These are phyloP conservation scores for Mollisia scopiformis DNA, from an alignment of 2,329 filamentous ascomycete species.

Conservation along the genomic window DNA sequence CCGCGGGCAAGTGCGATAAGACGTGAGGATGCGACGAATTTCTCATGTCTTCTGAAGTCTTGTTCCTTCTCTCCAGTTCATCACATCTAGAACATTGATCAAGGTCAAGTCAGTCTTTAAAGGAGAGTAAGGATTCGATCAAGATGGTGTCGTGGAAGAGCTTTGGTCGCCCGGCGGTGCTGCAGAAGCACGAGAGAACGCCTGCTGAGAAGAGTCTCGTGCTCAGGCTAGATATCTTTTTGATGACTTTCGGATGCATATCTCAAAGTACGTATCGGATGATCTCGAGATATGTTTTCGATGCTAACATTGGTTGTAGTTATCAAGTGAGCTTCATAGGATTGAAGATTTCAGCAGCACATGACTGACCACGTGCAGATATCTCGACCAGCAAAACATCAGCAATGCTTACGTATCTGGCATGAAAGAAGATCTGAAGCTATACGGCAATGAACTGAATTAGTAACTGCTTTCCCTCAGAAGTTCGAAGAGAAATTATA, in stretches of 20 bases:
- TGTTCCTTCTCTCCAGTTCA: background rate
- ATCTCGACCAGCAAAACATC: slow-evolving; percentile 40
- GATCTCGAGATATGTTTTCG: background rate
- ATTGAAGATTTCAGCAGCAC: background rate
- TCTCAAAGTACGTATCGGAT: slow-evolving; percentile 45
- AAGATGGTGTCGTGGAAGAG: slow-evolving; percentile 15
- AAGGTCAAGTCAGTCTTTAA: background rate
- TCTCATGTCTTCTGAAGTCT: background rate
- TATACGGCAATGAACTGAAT: slow-evolving; percentile 55
- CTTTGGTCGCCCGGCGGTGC: background rate
- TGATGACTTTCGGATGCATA: slow-evolving; percentile 44
- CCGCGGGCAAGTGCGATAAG: background rate
- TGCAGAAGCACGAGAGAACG: slow-evolving; percentile 28
- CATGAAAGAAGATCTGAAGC: slow-evolving; percentile 27
- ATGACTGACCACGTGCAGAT: slow-evolving; percentile 46
- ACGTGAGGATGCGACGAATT: background rate
- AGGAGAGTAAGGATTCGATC: background rate
- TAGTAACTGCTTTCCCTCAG: slow-evolving; percentile 26
- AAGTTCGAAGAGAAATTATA: background rate
- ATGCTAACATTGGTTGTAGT: slow-evolving; percentile 31
- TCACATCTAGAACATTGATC: background rate
- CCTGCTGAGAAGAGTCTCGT: slow-evolving; percentile 42
- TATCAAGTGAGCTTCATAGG: slow-evolving; percentile 40
- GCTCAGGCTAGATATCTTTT: slow-evolving; percentile 41
- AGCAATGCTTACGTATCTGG: slow-evolving; percentile 34